Percentiles rank a stretch among this genome's conserved stretches.
Evolutionary conservation across 129 eudicot genomes (phyloP).

Genomic region (Oenanthe sinensis): DNA sequence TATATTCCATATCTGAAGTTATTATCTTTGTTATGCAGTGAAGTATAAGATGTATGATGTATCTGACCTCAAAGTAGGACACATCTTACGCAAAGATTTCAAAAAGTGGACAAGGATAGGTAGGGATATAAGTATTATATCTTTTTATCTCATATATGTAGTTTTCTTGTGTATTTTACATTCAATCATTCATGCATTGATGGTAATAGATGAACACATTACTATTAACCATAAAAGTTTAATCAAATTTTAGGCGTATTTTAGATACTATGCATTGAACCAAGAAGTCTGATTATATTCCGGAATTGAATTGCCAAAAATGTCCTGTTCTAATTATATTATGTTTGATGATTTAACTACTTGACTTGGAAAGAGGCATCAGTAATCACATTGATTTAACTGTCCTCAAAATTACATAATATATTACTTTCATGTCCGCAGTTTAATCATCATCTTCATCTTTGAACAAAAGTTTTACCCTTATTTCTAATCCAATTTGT

Average conservation of each 20-base stretch:
- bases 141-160: background rate
- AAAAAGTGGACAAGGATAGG: conserved; percentile 61
- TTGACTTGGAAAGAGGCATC: too few species aligned
- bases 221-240: background rate
- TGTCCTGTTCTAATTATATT: too few species aligned
- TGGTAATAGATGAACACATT: background rate
- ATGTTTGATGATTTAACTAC: too few species aligned
- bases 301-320: too few species aligned
- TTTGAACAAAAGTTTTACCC: too few species aligned
- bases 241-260: background rate
- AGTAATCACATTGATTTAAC: too few species aligned
- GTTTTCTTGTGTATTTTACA: background rate
- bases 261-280: background rate
- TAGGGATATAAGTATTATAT: background rate
- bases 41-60: conserved; percentile 42
- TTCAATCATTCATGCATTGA: background rate
- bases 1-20: conserved; percentile 2
- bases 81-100: conserved; percentile 53
- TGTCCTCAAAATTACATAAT: too few species aligned
- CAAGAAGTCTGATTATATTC: background rate
- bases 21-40: conserved; percentile 27
- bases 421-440: too few species aligned
- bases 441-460: too few species aligned
- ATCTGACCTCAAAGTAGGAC: conserved; percentile 42
- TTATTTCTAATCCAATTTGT: too few species aligned